phyloP scores from a whole-genome alignment of 2,329 filamentous ascomycete genomes.

The Periconia sp. region DNA sequence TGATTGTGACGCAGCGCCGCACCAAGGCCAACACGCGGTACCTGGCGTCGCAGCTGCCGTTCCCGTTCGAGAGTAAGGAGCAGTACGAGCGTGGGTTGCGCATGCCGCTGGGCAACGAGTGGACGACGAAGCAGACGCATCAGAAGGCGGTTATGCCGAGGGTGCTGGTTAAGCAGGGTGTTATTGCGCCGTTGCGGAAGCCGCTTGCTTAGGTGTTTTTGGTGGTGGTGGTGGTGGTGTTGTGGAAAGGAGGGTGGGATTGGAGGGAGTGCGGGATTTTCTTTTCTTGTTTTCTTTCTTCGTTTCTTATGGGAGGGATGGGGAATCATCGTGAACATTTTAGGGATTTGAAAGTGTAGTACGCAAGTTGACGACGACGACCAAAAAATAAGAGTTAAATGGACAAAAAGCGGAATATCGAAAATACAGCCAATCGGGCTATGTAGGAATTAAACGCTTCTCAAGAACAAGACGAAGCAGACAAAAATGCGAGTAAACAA shows the following conservation, averaged over 20 bases:
- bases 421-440: not conserved
- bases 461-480: not conserved
- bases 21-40: constrained; percentile 92
- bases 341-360: no score
- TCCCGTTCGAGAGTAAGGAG: constrained; percentile 81
- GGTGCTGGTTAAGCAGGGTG: constrained; percentile 87
- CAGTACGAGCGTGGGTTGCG: constrained; percentile 90
- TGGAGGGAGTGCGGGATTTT: not conserved
- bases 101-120: constrained; percentile 88
- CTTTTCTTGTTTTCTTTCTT: not conserved
- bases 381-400: no score
- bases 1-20: constrained; percentile 91
- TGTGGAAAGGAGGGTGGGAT: no score
- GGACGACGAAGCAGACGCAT: constrained; percentile 94
- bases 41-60: constrained; percentile 78
- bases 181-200: constrained; percentile 86
- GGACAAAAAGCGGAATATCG: not conserved
- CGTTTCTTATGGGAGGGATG: not conserved
- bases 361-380: no score
- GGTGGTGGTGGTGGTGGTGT: no score
- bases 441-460: not conserved
- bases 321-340: not conserved
- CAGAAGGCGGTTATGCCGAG: constrained; percentile 87
- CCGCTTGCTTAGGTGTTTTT: constrained; percentile 59
- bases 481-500: no score